phyloP scores from a whole-genome alignment of 768 basidiomycete genomes.

The Suillus hirtellus region DNA sequence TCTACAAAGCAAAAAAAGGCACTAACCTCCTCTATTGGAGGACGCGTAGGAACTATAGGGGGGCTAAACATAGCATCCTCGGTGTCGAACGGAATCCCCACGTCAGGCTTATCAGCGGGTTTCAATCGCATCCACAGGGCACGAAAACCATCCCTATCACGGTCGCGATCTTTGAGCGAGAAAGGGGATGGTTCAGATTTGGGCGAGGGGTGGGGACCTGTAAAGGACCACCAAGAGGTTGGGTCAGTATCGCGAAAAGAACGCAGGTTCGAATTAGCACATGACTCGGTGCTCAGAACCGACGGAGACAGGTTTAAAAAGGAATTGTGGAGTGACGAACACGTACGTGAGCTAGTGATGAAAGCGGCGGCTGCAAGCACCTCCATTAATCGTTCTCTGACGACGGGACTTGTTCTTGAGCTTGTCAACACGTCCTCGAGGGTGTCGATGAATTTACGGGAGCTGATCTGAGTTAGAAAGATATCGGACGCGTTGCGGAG shows the following conservation, averaged over 20 bases:
- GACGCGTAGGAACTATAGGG: conserved; percentile 37
- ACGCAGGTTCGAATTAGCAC: neutral
- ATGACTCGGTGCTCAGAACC: no score
- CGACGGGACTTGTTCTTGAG: conserved; percentile 71
- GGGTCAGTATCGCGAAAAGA: neutral
- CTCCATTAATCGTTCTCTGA: conserved; percentile 76
- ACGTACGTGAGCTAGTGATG: conserved; percentile 31
- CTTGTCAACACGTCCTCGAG: conserved; percentile 72
- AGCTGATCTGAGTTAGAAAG: conserved; percentile 68
- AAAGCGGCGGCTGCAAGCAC: conserved; percentile 83
- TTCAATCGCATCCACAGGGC: conserved; percentile 82
- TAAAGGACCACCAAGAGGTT: neutral
- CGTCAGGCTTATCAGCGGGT: conserved; percentile 76
- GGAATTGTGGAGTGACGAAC: neutral
- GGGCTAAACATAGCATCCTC: conserved; percentile 83
- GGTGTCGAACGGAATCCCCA: conserved; percentile 77
- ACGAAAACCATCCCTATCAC: conserved; percentile 56
- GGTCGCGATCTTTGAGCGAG: conserved; percentile 28
- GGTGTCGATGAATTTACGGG: conserved; percentile 77
- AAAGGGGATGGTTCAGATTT: conserved; percentile 11
- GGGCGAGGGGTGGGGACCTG: neutral
- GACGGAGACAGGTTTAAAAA: neutral
- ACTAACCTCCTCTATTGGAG: conserved; percentile 5
- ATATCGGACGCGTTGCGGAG: conserved; percentile 74
- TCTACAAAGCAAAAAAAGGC: neutral